Percentiles rank a stretch among this genome's conserved stretches.
Evolutionary conservation across 345 rosid genomes (phyloP).

Genomic region (Ceriops decandra): DNA sequence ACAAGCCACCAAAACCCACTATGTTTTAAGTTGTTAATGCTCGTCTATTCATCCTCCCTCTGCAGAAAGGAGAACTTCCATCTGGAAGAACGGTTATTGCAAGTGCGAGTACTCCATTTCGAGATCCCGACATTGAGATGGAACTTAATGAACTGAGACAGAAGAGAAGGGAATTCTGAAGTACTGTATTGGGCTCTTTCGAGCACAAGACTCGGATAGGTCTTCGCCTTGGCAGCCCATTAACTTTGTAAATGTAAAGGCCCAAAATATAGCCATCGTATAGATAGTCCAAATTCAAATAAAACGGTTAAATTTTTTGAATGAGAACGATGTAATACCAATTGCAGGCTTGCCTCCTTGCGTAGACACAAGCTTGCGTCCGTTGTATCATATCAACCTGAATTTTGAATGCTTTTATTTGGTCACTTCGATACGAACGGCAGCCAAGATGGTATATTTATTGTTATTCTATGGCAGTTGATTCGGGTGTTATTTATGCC

Average conservation of each 20-base stretch:
- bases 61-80: conserved; percentile 72
- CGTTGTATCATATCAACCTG: too few relatives aligned
- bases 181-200: background rate
- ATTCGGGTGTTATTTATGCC: too few relatives aligned
- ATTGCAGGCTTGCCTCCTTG: too few relatives aligned
- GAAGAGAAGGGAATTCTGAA: conserved; percentile 22
- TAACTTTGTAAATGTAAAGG: conserved; percentile 3
- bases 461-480: too few relatives aligned
- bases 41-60: background rate
- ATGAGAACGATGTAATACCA: background rate
- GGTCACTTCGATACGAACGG: too few relatives aligned
- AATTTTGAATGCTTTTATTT: too few relatives aligned
- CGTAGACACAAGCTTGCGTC: too few relatives aligned
- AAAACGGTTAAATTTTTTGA: background rate
- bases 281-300: conserved; percentile 3
- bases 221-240: background rate
- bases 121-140: conserved; percentile 59
- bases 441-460: too few relatives aligned
- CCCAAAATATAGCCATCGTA: conserved; percentile 13
- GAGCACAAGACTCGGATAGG: background rate
- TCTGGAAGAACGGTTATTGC: conserved; percentile 49
- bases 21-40: too few relatives aligned
- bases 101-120: conserved; percentile 35
- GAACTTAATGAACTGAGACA: conserved; percentile 66
- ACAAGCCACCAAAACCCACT: too few relatives aligned